Percentiles rank a stretch among this genome's conserved stretches.
Evolutionary conservation across 352 stramenopile genomes (phyloP).

Genomic region (Globisporangium ultimum): DNA sequence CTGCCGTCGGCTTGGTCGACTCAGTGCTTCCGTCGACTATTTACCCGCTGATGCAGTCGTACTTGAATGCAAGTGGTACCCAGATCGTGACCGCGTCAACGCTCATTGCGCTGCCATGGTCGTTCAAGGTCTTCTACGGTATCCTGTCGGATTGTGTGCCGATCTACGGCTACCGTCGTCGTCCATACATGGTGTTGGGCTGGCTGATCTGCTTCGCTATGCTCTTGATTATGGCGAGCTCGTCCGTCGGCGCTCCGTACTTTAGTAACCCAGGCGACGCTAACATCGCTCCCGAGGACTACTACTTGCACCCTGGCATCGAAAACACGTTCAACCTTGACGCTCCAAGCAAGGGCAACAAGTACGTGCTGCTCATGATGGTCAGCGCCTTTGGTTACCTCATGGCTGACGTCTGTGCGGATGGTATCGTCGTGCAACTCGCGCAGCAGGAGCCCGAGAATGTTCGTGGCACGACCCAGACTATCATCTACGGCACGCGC

Average conservation of each 20-base stretch:
- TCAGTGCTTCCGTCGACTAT: conserved; percentile 29
- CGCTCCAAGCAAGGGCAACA: conserved; percentile 27
- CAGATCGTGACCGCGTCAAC: conserved; percentile 40
- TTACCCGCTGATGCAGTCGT: conserved; percentile 51
- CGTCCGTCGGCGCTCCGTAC: conserved; percentile 47
- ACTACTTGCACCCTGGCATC: conserved; percentile 17
- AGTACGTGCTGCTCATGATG: conserved; percentile 58
- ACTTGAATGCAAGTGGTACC: conserved; percentile 47
- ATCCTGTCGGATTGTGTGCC: conserved; percentile 46
- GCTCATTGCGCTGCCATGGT: conserved; percentile 49
- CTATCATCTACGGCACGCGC: conserved; percentile 44
- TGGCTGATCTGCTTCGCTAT: conserved; percentile 33
- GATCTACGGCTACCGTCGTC: conserved; percentile 54
- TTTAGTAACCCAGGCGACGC: conserved; percentile 29
- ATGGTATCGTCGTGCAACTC: conserved; percentile 54
- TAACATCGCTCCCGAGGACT: conserved; percentile 15
- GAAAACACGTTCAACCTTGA: conserved; percentile 29
- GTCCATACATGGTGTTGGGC: conserved; percentile 53
- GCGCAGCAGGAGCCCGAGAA: conserved; percentile 49
- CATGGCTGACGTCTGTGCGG: conserved; percentile 42
- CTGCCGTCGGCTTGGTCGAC: too few species aligned
- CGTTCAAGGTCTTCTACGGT: conserved; percentile 56
- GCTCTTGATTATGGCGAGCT: conserved; percentile 44
- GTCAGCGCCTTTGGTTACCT: conserved; percentile 49
- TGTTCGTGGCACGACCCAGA: conserved; percentile 50